Base-by-base conservation (phyloP, 305 asterid species). In the Solanum hybrid region DNA sequence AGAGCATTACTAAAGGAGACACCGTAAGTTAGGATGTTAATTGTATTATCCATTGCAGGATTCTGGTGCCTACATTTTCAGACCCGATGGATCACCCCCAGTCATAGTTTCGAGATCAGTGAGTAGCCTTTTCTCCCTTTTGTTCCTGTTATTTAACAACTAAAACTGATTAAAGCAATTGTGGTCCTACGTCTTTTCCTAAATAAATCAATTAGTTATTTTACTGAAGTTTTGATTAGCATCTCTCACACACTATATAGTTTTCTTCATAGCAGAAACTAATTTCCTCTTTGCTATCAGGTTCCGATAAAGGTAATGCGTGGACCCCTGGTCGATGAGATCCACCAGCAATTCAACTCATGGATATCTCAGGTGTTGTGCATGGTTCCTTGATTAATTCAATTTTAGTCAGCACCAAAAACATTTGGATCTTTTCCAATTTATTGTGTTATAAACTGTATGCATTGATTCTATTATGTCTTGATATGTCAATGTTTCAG, bases 31-130 rank as follows among this genome's bases (percentile, higher is more conserved):
- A 51, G 66, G 86, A 60, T 80, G 89, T 87, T 87, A 87, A 88
- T 72, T 36, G 66, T 85, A 85, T 86, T 82, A n/a, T 76, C 86
- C 89, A 37, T 36, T 87, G 90, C 93, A 96, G 98, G 8, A 91
- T 86, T 95, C 99, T 89, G 98, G 98, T 87, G 98, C 99, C 27
- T 95, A 96, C 89, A 94, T 96, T 92, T 96, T 96, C 93, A 95
- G 96, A 45, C 99, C 99, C 24, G 90, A 92, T 89, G 95, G 93
- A 88, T 88, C 94, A n/a, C 88, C 93, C 86, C 96, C 97, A 22
- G 78, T 91, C 27, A 89, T 94, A 87, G 97, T 92, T 86, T 92
- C 98, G 31, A 91, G 95, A 93, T 93, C 95, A 86, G 99, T 95
- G 90, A 92, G 96, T 89, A 56, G 37, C 69, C 80, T 88, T 87